Base-by-base conservation (phyloP, 441 rosid species). In the Melastoma candidum region DNA sequence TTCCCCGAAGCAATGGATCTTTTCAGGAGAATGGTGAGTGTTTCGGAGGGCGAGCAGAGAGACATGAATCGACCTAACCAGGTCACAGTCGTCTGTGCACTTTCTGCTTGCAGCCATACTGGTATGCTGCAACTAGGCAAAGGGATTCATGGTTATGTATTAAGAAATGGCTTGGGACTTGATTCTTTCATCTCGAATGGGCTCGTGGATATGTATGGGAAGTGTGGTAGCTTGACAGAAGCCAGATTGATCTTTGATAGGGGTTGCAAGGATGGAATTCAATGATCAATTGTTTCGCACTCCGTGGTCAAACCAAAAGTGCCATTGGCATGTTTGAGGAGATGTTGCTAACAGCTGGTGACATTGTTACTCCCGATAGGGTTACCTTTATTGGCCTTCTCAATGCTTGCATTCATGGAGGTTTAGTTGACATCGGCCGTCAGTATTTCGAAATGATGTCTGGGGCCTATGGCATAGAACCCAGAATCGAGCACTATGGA, bases 381-480 rank as follows among this genome's bases (percentile, higher is more conserved):
- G 74, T 80, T 12, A 77, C 90, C 7, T 83, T 80, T 59, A 71
- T 80, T 3, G 75, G 90, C 47, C 61, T 83, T 59, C 76, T 83
- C 57, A 80, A 75, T 59, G 84, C 90, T 51, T 83, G 84, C 61
- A 71, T 80, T 3, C 86, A 83, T 51, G 85, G 79, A 0, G 90
- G 84, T 46, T 60, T 80, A 56, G 77, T 83, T 39, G 74, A 74
- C 25, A 57, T 58, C 56, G 90, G 86, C 29, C 73, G 57, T 43
- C 55, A 13, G 47, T 83, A 76, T 69, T 77, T 83, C 12, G 54
- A 77, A 14, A 51, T 72, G 48, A 80, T 83, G 86, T 66, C 72
- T 4, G 22, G 22, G 22, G 66, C 55, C 27, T 76, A 70, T 44
- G 59, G 68, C 36, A 72, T 80, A 46, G 76, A 83, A 61, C 77